These are phyloP conservation scores for Eimeria tenella DNA, from an alignment of 169 alveolate species.

Conservation along the genomic window DNA sequence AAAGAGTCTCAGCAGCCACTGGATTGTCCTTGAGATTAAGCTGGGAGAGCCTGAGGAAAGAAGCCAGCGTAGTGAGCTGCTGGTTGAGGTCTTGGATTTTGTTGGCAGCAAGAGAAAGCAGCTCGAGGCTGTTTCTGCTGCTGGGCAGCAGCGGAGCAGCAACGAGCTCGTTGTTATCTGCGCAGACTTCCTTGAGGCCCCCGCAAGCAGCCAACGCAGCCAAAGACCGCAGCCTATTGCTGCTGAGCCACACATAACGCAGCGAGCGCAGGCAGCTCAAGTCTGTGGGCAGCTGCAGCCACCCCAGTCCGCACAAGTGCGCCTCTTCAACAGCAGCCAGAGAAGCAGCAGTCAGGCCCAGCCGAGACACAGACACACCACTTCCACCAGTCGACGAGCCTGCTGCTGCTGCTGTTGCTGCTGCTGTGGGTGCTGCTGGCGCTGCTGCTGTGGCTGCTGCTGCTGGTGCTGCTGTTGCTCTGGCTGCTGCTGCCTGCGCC, in stretches of 20 bases:
- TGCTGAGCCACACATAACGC: not conserved
- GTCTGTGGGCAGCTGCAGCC: too few relatives aligned
- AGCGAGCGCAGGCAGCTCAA: not conserved
- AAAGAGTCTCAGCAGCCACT: not conserved
- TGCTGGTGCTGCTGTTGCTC: not conserved
- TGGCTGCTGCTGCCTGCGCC: not conserved
- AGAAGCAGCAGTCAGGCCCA: not conserved
- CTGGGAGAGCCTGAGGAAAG: not conserved
- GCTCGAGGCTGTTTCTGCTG: conserved; percentile 5
- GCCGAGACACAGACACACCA: not conserved
- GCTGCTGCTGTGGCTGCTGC: not conserved
- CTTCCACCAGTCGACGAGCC: too few relatives aligned
- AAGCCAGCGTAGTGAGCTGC: not conserved
- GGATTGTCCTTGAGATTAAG: conserved; percentile 18
- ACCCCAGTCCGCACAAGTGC: not conserved
- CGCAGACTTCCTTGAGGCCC: not conserved
- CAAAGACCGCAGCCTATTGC: not conserved
- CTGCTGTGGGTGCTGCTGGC: not conserved
- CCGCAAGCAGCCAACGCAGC: not conserved
- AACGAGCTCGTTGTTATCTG: not conserved
- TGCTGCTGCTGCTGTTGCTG: conserved; percentile 21
- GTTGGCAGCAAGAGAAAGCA: not conserved
- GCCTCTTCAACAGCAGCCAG: not conserved
- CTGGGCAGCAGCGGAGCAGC: not conserved
- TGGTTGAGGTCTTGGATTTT: not conserved